A percentile compares a stretch with the other conserved stretches of the same genome.
phyloP scores from a whole-genome alignment of 495 filamentous ascomycete species.

The Xylaria longipes region DNA sequence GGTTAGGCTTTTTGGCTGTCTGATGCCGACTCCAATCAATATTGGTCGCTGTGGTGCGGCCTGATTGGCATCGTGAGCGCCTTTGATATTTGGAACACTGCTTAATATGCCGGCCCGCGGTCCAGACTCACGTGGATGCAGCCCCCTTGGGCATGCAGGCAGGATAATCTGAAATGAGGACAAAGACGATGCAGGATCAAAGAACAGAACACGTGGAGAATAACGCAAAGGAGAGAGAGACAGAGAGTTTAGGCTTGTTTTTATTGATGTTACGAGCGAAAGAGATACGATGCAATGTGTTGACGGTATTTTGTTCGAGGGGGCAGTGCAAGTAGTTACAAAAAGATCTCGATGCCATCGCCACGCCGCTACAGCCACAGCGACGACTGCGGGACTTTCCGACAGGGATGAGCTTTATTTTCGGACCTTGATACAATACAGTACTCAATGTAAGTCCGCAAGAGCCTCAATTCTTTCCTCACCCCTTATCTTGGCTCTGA shows the following conservation, averaged over 20 bases:
- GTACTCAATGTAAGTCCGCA: background rate
- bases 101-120: slow-evolving; percentile 30
- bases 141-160: slow-evolving; percentile 31
- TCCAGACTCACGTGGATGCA: slow-evolving; percentile 40
- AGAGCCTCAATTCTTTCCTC: slow-evolving; percentile 23
- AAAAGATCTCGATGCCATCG: too few species aligned
- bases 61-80: slow-evolving; percentile 33
- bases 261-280: background rate
- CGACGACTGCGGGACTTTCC: background rate
- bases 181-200: slow-evolving; percentile 1
- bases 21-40: slow-evolving; percentile 13
- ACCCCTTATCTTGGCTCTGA: background rate
- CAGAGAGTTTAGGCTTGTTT: background rate
- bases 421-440: background rate
- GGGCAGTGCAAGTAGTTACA: too few species aligned
- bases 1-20: slow-evolving; percentile 19
- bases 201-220: background rate
- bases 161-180: slow-evolving; percentile 28
- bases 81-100: slow-evolving; percentile 20
- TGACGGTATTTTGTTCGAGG: background rate
- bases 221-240: background rate
- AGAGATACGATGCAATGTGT: background rate
- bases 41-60: slow-evolving; percentile 27
- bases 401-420: slow-evolving; percentile 2
- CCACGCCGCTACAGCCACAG: slow-evolving; percentile 6